Evolutionary conservation across 108 stramenopile species (phyloP).

Genomic region (Conticribra weissflogii): DNA sequence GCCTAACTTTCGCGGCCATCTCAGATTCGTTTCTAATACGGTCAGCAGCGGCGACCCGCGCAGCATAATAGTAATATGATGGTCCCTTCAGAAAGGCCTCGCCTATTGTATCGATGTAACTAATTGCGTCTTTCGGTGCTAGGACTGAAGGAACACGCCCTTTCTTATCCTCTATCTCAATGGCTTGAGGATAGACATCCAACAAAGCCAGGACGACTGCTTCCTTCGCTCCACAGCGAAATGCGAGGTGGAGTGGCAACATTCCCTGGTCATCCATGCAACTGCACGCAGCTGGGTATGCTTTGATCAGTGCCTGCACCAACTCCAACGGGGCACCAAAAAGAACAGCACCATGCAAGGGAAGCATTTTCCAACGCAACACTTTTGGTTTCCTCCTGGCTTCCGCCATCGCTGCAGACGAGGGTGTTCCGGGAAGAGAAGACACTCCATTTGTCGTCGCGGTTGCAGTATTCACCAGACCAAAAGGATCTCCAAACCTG

Average conservation of each 20-base stretch:
- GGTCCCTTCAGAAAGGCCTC: slow-evolving; percentile 41
- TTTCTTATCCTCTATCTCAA: slow-evolving; percentile 32
- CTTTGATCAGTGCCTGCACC: slow-evolving; percentile 54
- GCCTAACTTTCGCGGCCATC: slow-evolving; percentile 10
- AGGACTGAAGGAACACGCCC: slow-evolving; percentile 34
- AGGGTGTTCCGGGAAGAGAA: background rate
- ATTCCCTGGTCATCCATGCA: slow-evolving; percentile 80
- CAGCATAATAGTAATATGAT: slow-evolving; percentile 36
- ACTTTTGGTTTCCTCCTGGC: slow-evolving; percentile 27
- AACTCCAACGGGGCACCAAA: slow-evolving; percentile 62
- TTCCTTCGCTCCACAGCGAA: slow-evolving; percentile 59
- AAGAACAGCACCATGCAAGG: slow-evolving; percentile 75
- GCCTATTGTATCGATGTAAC: slow-evolving; percentile 30
- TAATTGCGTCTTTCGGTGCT: slow-evolving; percentile 28
- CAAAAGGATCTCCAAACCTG: slow-evolving; percentile 1
- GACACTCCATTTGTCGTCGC: too few species aligned
- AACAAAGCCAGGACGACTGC: slow-evolving; percentile 68
- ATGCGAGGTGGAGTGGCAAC: slow-evolving; percentile 78
- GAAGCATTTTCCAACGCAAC: slow-evolving; percentile 74
- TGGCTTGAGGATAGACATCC: slow-evolving; percentile 72
- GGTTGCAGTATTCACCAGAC: too few species aligned
- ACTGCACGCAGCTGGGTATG: slow-evolving; percentile 54
- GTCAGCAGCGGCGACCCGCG: slow-evolving; percentile 31
- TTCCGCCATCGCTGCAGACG: background rate
- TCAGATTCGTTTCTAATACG: slow-evolving; percentile 7